phyloP scores from a whole-genome alignment of 148 eudicot species.

The Limonium bicolor region DNA sequence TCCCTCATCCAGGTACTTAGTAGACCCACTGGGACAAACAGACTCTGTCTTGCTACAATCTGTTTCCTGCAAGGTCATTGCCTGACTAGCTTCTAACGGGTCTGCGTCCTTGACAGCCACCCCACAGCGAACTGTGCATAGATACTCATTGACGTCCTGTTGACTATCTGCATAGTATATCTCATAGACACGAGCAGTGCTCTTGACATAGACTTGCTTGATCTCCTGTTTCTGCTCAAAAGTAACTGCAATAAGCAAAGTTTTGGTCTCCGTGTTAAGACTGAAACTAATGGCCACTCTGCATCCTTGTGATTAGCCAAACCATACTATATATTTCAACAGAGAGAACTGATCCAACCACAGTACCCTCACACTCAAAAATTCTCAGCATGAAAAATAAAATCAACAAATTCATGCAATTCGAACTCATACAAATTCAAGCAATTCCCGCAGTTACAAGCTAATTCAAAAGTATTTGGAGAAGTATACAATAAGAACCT shows the following conservation, averaged over 20 bases:
- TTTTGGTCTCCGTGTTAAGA: too few relatives aligned
- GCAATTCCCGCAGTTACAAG: too few relatives aligned
- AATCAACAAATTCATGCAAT: too few relatives aligned
- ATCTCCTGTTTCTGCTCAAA: slow-evolving; percentile 58
- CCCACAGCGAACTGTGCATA: slow-evolving; percentile 84
- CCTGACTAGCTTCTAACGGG: slow-evolving; percentile 16
- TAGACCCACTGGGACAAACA: slow-evolving; percentile 10
- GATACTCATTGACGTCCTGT: slow-evolving; percentile 41
- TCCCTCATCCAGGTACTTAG: slow-evolving; percentile 14
- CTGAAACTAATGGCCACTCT: too few relatives aligned
- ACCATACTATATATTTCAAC: too few relatives aligned
- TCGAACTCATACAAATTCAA: too few relatives aligned
- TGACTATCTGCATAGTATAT: slow-evolving; percentile 39
- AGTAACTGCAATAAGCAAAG: slow-evolving; percentile 37
- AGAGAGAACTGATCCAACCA: neutral
- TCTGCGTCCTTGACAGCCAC: slow-evolving; percentile 36
- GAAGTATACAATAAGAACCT: neutral
- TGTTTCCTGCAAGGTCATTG: slow-evolving; percentile 23
- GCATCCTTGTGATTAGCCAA: too few relatives aligned
- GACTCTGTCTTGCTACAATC: slow-evolving; percentile 16
- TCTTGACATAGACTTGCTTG: slow-evolving; percentile 64
- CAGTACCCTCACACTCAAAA: neutral
- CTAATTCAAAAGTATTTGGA: too few relatives aligned
- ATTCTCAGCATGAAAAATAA: neutral
- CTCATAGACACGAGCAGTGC: slow-evolving; percentile 81